phyloP scores from a whole-genome alignment of 345 rosid genomes.

The Brassica juncea region DNA sequence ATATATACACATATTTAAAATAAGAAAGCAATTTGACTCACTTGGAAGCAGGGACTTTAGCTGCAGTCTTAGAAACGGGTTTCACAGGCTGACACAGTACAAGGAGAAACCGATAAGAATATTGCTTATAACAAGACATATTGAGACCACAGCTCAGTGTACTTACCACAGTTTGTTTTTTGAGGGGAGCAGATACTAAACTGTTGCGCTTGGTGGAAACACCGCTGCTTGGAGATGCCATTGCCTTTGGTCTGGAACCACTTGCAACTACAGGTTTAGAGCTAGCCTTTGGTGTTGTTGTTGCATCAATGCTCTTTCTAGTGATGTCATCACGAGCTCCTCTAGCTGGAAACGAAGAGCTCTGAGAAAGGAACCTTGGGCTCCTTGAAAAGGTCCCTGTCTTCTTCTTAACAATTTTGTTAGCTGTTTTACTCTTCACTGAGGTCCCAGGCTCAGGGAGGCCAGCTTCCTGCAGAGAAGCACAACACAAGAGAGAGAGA shows the following conservation, averaged over 20 bases:
- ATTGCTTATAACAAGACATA: background rate
- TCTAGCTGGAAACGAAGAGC: slow-evolving; percentile 66
- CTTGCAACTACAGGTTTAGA: slow-evolving; percentile 39
- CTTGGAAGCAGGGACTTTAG: slow-evolving; percentile 47
- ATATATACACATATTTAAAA: background rate
- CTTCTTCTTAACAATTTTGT: slow-evolving; percentile 51
- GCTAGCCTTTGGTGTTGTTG: slow-evolving; percentile 35
- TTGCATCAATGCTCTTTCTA: slow-evolving; percentile 59
- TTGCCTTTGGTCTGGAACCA: slow-evolving; percentile 32
- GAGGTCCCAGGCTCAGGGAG: slow-evolving; percentile 30
- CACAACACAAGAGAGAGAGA: background rate
- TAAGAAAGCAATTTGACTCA: slow-evolving; percentile 40
- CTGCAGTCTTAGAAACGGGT: slow-evolving; percentile 43
- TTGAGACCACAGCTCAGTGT: background rate
- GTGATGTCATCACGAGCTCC: slow-evolving; percentile 47
- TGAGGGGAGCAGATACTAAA: slow-evolving; percentile 42
- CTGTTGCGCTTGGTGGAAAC: slow-evolving; percentile 41
- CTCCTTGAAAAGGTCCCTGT: slow-evolving; percentile 42
- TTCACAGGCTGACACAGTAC: slow-evolving; percentile 48
- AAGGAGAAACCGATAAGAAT: background rate
- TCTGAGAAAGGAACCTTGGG: slow-evolving; percentile 66
- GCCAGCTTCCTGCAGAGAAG: slow-evolving; percentile 47
- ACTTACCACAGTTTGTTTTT: slow-evolving; percentile 48
- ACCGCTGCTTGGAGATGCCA: slow-evolving; percentile 26
- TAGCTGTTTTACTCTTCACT: slow-evolving; percentile 47